Evolutionary conservation across 805 yeast genomes (phyloP).

Genomic region (Candida michaelii): DNA sequence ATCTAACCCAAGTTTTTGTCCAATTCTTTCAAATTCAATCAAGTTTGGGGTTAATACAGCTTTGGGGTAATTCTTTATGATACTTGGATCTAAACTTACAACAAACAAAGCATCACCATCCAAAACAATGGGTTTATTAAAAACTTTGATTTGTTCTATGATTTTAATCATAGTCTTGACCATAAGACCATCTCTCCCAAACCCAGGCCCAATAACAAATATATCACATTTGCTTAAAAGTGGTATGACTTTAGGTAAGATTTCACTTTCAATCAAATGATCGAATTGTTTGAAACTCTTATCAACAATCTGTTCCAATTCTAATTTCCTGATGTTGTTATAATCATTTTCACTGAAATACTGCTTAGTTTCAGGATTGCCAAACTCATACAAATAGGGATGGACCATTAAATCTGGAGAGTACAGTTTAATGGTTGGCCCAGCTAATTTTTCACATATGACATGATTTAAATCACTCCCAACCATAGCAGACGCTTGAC

Average conservation of each 20-base stretch:
- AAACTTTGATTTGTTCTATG: slow-evolving; percentile 53
- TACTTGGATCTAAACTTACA: slow-evolving; percentile 54
- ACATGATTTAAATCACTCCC: slow-evolving; percentile 92
- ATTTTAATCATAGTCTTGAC: slow-evolving; percentile 56
- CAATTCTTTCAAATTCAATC: slow-evolving; percentile 74
- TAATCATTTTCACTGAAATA: slow-evolving; percentile 21
- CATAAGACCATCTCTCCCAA: slow-evolving; percentile 80
- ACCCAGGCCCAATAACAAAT: slow-evolving; percentile 89
- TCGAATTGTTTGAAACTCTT: slow-evolving; percentile 23
- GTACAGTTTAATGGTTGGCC: slow-evolving; percentile 77
- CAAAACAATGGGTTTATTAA: slow-evolving; percentile 68
- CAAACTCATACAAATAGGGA: slow-evolving; percentile 69
- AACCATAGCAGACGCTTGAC: slow-evolving; percentile 76
- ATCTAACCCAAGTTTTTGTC: slow-evolving; percentile 45
- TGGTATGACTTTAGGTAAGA: slow-evolving; percentile 55
- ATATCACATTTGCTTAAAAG: slow-evolving; percentile 71
- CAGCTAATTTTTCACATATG: slow-evolving; percentile 80
- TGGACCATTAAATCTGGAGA: slow-evolving; percentile 96
- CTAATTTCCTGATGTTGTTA: slow-evolving; percentile 14
- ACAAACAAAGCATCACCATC: slow-evolving; percentile 90
- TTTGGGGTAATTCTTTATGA: slow-evolving; percentile 53
- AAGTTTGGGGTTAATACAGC: slow-evolving; percentile 89
- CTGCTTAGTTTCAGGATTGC: slow-evolving; percentile 24
- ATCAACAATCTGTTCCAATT: slow-evolving; percentile 24
- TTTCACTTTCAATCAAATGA: slow-evolving; percentile 37